Base-by-base conservation (phyloP, 208 protist genomes). In the Angomonas desouzai region DNA sequence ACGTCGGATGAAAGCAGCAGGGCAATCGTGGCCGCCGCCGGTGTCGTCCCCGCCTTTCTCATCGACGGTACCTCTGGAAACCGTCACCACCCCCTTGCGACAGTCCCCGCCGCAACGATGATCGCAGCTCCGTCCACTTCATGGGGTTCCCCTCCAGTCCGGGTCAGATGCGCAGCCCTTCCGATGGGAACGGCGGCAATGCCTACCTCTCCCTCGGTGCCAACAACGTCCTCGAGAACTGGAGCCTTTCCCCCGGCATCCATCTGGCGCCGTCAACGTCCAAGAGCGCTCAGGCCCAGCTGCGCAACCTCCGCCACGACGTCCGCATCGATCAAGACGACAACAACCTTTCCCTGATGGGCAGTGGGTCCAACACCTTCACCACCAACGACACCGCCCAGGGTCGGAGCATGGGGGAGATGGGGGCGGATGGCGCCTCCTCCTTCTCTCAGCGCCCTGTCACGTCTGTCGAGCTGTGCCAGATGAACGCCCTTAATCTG, bases 391-490 rank as follows among this genome's bases (percentile, higher is more conserved):
- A 62, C 16, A 49, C 22, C 22, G 22, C 18, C 28, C 6, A 47
- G 36, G 36, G 9, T 6, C 36, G 36, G 13, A 40, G 13, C 36
- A 6, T 13, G 36, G 13, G 9, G 36, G 36, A 40, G 36, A 40
- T 6, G 9, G 6, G 36, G 36, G 13, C 13, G 9, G 22, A 27
- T 34, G 58, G 3, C 16, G 58, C 36, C 9, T 45, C 56, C 18
- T 58, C 62, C 25, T 57, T 64, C 48, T 51, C 55, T 33, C 30
- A 63, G 40, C 67, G 57, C 28, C 60, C 62, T 1, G 29, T 57
- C 16, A 66, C 62, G 25, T 64, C 70, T 33, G 45, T 77, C 7
- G 57, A 68, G 40, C 48, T 61, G 55, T 81, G 76, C 49, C 70
- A 66, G 28, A 34, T 67, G 29, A 70, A 67, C 25, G 70, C 72